phyloP scores from a whole-genome alignment of 495 filamentous ascomycete species.

The Trichocladium antarcticum region DNA sequence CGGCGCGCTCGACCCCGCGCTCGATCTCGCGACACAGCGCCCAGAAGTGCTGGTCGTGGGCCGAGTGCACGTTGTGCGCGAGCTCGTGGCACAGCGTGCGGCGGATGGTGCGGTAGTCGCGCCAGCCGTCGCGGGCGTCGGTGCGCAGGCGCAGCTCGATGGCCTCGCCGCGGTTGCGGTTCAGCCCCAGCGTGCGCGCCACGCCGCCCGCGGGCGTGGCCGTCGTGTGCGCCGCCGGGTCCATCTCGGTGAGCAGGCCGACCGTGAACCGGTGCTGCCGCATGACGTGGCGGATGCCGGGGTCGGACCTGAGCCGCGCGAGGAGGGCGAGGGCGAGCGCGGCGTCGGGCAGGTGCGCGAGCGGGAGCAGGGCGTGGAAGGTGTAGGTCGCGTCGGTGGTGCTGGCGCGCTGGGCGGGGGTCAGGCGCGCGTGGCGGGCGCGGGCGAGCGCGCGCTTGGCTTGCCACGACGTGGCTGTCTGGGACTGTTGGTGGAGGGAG shows the following conservation, averaged over 20 bases:
- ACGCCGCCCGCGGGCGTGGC: conserved; percentile 51
- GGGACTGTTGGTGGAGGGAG: conserved; percentile 33
- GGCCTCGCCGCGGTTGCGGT: conserved; percentile 76
- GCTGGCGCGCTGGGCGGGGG: conserved; percentile 20
- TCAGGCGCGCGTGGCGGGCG: conserved; percentile 26
- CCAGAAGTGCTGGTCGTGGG: conserved; percentile 85
- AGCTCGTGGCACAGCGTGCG: conserved; percentile 93
- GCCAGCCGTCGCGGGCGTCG: conserved; percentile 86
- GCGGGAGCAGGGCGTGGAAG: conserved; percentile 66
- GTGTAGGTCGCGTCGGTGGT: conserved; percentile 55
- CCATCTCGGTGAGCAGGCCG: conserved; percentile 88
- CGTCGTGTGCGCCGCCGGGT: conserved; percentile 67
- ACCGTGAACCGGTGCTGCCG: conserved; percentile 72
- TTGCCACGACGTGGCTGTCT: conserved; percentile 25
- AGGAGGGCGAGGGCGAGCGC: conserved; percentile 59
- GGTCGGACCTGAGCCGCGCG: conserved; percentile 64
- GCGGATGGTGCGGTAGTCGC: conserved; percentile 81
- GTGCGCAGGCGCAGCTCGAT: conserved; percentile 86
- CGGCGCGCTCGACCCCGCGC: conserved; percentile 65
- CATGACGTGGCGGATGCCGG: conserved; percentile 79
- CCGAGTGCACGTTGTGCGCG: conserved; percentile 75
- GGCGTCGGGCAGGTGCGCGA: conserved; percentile 68
- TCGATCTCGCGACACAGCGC: conserved; percentile 75
- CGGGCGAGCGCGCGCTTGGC: conserved; percentile 2
- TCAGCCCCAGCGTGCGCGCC: conserved; percentile 72